Percentiles rank a stretch among this genome's conserved stretches.
phyloP scores from a whole-genome alignment of 177 flowering plant genomes.

The Vitis hybrid region DNA sequence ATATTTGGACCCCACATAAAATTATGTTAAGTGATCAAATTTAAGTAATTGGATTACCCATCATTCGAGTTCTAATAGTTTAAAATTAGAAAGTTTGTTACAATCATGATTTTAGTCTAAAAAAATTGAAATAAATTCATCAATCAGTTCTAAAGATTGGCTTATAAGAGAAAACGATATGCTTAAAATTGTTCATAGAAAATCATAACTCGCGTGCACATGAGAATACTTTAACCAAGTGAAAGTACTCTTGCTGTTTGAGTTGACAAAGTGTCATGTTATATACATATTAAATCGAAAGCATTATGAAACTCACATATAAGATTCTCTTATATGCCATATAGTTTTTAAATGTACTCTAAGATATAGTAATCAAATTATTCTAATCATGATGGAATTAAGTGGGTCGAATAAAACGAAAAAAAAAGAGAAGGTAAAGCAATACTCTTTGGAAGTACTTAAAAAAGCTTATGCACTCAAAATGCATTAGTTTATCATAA shows the following conservation, averaged over 20 bases:
- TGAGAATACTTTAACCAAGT: conserved; percentile 1
- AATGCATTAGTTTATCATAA: conserved; percentile 8
- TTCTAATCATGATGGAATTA: conserved; percentile 25
- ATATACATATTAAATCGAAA: neutral
- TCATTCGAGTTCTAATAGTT: no score
- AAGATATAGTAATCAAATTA: conserved; percentile 5
- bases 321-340: neutral
- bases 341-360: conserved; percentile 1
- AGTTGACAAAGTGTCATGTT: conserved; percentile 6
- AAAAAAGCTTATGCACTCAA: conserved; percentile 7
- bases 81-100: no score
- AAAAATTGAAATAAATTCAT: no score
- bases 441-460: conserved; percentile 19
- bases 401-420: conserved; percentile 13
- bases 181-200: conserved; percentile 15
- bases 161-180: neutral
- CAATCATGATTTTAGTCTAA: no score
- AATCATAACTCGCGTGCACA: conserved; percentile 17
- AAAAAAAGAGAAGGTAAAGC: conserved; percentile 14
- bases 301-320: neutral
- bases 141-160: neutral
- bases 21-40: no score
- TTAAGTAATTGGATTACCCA: no score
- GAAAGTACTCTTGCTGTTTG: neutral
- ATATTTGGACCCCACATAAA: no score